Evolutionary conservation across 441 rosid species (phyloP).

Genomic region (Syzygium syzygioides): DNA sequence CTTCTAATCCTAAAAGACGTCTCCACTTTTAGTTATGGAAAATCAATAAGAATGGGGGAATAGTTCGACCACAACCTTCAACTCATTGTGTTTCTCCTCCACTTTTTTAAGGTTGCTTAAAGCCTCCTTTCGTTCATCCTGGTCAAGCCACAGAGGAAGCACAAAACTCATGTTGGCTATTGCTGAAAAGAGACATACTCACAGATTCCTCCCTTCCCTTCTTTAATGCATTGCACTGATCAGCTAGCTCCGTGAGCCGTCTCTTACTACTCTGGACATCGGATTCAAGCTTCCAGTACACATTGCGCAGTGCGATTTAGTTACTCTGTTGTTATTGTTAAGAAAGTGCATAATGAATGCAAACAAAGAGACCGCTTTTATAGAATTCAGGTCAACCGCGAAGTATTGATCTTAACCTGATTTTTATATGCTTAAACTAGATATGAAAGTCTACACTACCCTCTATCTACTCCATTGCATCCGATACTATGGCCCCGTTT

Average conservation of each 20-base stretch:
- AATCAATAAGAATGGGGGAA: slow-evolving; percentile 2
- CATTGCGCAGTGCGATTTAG: slow-evolving; percentile 41
- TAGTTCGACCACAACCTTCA: slow-evolving; percentile 61
- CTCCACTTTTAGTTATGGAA: background rate
- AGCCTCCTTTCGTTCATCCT: slow-evolving; percentile 78
- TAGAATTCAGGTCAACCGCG: background rate
- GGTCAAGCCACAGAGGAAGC: background rate
- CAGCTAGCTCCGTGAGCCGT: slow-evolving; percentile 51
- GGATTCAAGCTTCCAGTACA: slow-evolving; percentile 53
- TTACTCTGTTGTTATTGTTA: background rate
- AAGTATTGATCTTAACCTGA: slow-evolving; percentile 42
- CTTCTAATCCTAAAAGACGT: slow-evolving; percentile 59
- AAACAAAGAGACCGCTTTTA: background rate
- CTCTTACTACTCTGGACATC: slow-evolving; percentile 62
- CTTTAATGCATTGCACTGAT: slow-evolving; percentile 61
- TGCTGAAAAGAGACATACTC: slow-evolving; percentile 16
- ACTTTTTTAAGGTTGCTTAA: slow-evolving; percentile 52
- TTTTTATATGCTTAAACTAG: background rate
- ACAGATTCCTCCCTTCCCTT: slow-evolving; percentile 90
- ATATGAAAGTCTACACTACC: background rate
- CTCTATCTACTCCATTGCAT: background rate
- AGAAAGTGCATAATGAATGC: background rate
- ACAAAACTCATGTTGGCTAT: background rate
- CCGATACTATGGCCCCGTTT: background rate
- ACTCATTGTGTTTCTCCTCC: slow-evolving; percentile 48